Evolutionary conservation across 2,329 filamentous ascomycete species (phyloP).

Genomic region (Aspergillus tubingensis): DNA sequence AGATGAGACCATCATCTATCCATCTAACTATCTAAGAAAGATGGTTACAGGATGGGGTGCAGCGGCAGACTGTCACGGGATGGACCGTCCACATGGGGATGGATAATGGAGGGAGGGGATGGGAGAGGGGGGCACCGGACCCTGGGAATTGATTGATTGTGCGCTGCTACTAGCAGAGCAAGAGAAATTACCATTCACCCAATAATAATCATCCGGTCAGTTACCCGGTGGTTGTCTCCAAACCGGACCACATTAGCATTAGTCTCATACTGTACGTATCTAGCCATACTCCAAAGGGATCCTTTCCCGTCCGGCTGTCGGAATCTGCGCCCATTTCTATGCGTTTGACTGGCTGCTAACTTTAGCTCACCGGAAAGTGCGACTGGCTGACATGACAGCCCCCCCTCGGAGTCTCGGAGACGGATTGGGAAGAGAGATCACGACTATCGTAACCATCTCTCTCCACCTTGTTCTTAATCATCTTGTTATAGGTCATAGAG

Average conservation of each 20-base stretch:
- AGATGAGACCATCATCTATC: no score
- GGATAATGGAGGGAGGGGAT: no score
- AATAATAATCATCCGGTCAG: neutral
- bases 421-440: neutral
- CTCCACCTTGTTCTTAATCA: no score
- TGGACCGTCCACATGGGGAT: conserved; percentile 10
- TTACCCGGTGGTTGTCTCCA: neutral
- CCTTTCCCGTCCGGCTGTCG: conserved; percentile 13
- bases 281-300: conserved; percentile 7
- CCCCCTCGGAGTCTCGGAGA: neutral
- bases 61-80: conserved; percentile 14
- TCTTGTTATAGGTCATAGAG: no score
- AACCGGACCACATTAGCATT: neutral
- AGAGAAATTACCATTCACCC: neutral
- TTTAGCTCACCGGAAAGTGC: conserved; percentile 2
- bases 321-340: neutral
- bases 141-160: neutral
- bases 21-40: neutral
- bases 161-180: no score
- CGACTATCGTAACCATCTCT: neutral
- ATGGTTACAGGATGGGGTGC: conserved; percentile 7
- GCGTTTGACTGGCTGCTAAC: conserved; percentile 13
- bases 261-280: no score
- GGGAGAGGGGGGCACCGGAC: neutral
- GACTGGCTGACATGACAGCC: neutral